Base-by-base conservation (phyloP, 495 filamentous ascomycete species). In the Umbilicaria muhlenbergii region DNA sequence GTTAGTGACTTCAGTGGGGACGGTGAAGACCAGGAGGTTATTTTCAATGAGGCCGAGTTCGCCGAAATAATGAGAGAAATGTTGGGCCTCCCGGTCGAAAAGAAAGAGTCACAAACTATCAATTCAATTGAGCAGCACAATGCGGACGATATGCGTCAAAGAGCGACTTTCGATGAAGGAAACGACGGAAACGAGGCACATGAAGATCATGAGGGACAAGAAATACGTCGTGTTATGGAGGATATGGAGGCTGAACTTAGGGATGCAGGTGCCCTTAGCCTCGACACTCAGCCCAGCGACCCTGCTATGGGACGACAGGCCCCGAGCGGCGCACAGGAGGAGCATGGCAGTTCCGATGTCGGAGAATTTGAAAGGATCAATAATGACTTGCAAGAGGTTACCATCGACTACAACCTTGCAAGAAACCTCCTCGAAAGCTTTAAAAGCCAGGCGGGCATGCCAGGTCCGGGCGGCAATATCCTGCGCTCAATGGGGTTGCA, bases 351-450 rank as follows among this genome's bases (percentile, higher is more conserved):
- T 28, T 28, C 24, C 24, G 24, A 28, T 28, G 0, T 2, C 24
- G 24, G 24, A 4, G 24, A 28, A 28, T 28, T 6, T 0, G 24
- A 28, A 6, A 28, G 6, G 8, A 28, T 7, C 8, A 28, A 28
- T 10, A 6, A 28, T 6, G 24, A 28, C 24, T 28, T 28, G 24
- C 4, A 49, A 3, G 80, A 79, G 44, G 69, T 87, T 11, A 70
- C 88, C 46, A 73, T 85, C 36, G 85, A 94, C 52, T 82, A 84
- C 55, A 86, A 88, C 39, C 71, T 98, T 5, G 88, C 83, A 32
- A 86, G 84, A 56, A 95, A 94, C 54, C 59, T 95, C 17, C 64
- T 95, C n/a, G 83, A 94, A 62, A 84, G 81, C 54, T 85, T 96
- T 54, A 91, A 93, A 51, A 77, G 79, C 21, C 88, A 95, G 56